These are phyloP conservation scores for Furcasterigmium furcatum DNA, from an alignment of 2,329 filamentous ascomycete genomes.

Conservation along the genomic window DNA sequence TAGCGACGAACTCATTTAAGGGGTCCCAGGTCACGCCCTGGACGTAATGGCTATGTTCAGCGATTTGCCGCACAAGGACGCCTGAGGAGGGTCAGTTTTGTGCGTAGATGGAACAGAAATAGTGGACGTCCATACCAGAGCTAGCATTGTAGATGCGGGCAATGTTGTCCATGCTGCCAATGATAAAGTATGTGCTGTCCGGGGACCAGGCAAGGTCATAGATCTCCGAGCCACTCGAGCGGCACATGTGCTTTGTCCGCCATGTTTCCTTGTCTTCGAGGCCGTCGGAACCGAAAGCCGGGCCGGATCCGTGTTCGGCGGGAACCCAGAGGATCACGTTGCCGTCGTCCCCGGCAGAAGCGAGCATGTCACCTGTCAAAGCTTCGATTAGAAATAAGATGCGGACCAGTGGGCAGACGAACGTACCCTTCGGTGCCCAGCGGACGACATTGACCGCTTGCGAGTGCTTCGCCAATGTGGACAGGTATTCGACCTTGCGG, in stretches of 20 bases:
- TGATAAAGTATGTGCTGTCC: conserved; percentile 95
- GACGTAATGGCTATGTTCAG: conserved; percentile 96
- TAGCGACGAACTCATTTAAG: conserved; percentile 95
- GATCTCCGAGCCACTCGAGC: conserved; percentile 91
- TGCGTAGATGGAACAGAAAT: not conserved
- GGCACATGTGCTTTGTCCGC: conserved; percentile 97
- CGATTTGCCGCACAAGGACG: conserved; percentile 81
- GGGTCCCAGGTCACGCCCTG: conserved; percentile 99
- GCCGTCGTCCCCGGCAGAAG: conserved; percentile 93
- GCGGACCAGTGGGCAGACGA: not conserved
- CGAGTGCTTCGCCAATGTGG: conserved; percentile 88
- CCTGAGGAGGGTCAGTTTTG: conserved; percentile 27
- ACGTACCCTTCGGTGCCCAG: conserved; percentile 86
- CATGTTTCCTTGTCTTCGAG: conserved; percentile 95
- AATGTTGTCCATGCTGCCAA: conserved; percentile 98
- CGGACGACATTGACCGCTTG: conserved; percentile 97
- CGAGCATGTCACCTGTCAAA: conserved; percentile 77
- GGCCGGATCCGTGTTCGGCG: conserved; percentile 65
- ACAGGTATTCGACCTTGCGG: conserved; percentile 85
- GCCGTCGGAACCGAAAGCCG: conserved; percentile 74
- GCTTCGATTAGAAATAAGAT: not conserved
- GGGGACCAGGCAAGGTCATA: conserved; percentile 99
- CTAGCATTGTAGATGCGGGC: conserved; percentile 94
- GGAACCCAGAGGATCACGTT: conserved; percentile 97
- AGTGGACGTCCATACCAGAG: conserved; percentile 59